phyloP scores from a whole-genome alignment of 1,284 basidiomycete genomes.

The Psilocybe mexicana region DNA sequence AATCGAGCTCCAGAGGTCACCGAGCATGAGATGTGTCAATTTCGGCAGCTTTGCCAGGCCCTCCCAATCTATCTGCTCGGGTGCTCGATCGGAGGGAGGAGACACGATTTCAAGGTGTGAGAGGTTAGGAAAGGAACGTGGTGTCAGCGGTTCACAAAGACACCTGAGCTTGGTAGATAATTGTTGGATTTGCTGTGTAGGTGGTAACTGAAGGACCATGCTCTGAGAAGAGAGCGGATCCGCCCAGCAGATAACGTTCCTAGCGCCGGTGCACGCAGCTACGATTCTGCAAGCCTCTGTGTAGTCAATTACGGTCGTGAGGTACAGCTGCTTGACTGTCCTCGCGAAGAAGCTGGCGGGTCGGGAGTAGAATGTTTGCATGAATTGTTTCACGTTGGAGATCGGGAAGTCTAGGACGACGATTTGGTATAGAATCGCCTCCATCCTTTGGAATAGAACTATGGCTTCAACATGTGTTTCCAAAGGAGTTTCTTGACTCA shows the following conservation, averaged over 20 bases:
- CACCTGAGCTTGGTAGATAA: slow-evolving; percentile 27
- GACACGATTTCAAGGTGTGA: slow-evolving; percentile 36
- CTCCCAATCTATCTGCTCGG: slow-evolving; percentile 26
- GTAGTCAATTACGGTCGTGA: slow-evolving; percentile 23
- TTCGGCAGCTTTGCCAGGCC: slow-evolving; percentile 26
- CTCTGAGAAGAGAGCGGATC: slow-evolving; percentile 13
- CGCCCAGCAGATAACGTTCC: slow-evolving; percentile 28
- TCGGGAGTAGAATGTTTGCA: slow-evolving; percentile 27
- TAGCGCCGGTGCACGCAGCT: slow-evolving; percentile 25
- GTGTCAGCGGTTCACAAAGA: slow-evolving; percentile 18
- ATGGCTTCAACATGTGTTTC: background rate
- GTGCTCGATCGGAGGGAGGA: slow-evolving; percentile 13
- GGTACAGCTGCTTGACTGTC: slow-evolving; percentile 29
- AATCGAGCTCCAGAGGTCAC: slow-evolving; percentile 20
- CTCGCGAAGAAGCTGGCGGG: slow-evolving; percentile 30
- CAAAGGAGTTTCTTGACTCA: slow-evolving; percentile 5
- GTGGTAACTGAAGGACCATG: slow-evolving; percentile 17
- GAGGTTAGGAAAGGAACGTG: slow-evolving; percentile 25
- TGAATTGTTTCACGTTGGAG: slow-evolving; percentile 21
- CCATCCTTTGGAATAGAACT: slow-evolving; percentile 25
- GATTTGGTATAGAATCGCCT: slow-evolving; percentile 32
- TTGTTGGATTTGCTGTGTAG: slow-evolving; percentile 18
- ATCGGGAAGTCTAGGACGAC: slow-evolving; percentile 25
- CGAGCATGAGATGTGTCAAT: slow-evolving; percentile 35
- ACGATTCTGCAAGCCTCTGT: slow-evolving; percentile 22